Evolutionary conservation across 257 asterid genomes (phyloP), one percentile per base, ranked within the genome.

Genomic region (Sherardia arvensis): DNA sequence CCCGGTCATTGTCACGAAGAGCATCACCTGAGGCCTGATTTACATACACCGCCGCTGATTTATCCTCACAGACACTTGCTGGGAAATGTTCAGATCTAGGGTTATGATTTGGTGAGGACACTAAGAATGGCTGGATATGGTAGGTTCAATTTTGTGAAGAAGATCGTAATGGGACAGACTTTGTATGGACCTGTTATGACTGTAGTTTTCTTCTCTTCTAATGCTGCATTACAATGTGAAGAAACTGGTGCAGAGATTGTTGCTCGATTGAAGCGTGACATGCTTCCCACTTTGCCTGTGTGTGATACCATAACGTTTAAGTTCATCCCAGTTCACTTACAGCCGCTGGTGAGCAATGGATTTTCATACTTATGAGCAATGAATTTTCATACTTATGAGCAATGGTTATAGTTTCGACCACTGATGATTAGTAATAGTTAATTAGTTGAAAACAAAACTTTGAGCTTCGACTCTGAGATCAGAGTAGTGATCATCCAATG

Each of bases 221-320:
- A 93, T 69, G 97, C 96, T 53, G 95, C 88, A 66, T 71, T 84
- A 28, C 95, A 85, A 83, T 96, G 98, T 90, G 96, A 96, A 66
- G 98, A 91, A 78, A 88, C 66, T 68, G 81, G 80, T 65, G 64
- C 75, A 4, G 95, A 86, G 80, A 88, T 88, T 62, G 69, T 81
- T 69, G 92, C 83, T 43, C 74, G 96, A 75, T 73, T 91, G 83
- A 86, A 81, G 66, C 96, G 98, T 1, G 96, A 91, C 67, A 60
- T 91, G 77, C 27, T 83, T 53, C 95, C 95, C 65, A 86, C 96
- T 0, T 43, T 87, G 96, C 96, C 98, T 5, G 4, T 83, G 27
- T 91, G 96, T 72, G 98, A 91, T 68, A 88, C 84, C 29, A 63
- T 91, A 56, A 86, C 94, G 1, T 91, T 88, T 88, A 91, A 78